These are phyloP conservation scores for Hordeum marinum DNA, from an alignment of 176 grass and related monocot species.

Conservation along the genomic window DNA sequence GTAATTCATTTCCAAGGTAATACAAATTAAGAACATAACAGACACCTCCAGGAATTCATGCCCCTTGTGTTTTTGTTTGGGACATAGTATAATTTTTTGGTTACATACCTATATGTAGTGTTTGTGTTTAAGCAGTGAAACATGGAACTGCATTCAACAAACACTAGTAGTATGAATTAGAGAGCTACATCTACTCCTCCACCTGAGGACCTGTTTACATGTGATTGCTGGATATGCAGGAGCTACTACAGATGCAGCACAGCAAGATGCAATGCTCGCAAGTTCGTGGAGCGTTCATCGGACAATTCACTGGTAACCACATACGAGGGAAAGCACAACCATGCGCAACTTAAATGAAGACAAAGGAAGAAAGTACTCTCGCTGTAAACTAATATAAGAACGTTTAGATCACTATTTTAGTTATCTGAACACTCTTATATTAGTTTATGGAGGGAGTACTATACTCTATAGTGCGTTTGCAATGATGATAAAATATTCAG, in stretches of 20 bases:
- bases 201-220: not conserved
- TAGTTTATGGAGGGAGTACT: too few species aligned
- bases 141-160: not conserved
- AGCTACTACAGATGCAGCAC: constrained; percentile 47
- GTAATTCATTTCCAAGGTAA: constrained; percentile 55
- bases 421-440: too few species aligned
- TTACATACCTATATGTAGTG: not conserved
- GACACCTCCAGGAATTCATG: not conserved
- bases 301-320: constrained; percentile 49
- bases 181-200: not conserved
- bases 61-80: not conserved
- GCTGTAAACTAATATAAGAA: too few species aligned
- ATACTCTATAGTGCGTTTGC: not conserved
- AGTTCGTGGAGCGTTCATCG: constrained; percentile 47
- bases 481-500: not conserved
- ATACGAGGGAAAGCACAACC: constrained; percentile 58
- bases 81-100: not conserved
- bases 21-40: not conserved
- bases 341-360: not conserved
- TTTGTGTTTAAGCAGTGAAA: not conserved
- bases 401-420: too few species aligned
- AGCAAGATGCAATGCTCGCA: constrained; percentile 42
- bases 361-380: too few species aligned
- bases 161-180: not conserved
- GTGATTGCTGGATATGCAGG: constrained; percentile 27